Evolutionary conservation across 2,329 filamentous ascomycete genomes (phyloP).

Genomic region (Raffaelea deltoideospora): DNA sequence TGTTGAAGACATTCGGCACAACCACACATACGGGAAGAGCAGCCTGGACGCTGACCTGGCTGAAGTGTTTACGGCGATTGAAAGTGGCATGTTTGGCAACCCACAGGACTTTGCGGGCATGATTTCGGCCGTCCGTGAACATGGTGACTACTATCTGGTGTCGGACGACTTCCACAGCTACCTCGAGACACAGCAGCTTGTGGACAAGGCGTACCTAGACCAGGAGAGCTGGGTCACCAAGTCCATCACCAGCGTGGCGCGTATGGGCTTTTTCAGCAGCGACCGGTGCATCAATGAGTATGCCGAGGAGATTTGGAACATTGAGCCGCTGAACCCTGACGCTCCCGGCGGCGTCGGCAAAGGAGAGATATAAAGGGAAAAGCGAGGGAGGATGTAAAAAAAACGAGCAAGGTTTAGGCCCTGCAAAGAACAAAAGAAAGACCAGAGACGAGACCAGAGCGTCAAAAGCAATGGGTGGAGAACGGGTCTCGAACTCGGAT

Average conservation of each 20-base stretch:
- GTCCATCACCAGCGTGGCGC: slow-evolving; percentile 70
- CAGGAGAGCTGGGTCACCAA: slow-evolving; percentile 88
- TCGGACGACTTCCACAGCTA: slow-evolving; percentile 97
- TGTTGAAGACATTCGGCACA: slow-evolving; percentile 87
- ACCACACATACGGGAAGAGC: slow-evolving; percentile 72
- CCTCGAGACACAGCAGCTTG: slow-evolving; percentile 74
- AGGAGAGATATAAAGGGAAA: slow-evolving; percentile 8
- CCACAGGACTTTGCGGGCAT: slow-evolving; percentile 66
- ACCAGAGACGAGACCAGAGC: too few species aligned
- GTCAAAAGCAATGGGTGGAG: too few species aligned
- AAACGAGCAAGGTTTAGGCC: too few species aligned
- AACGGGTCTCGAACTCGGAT: too few species aligned
- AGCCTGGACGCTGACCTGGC: slow-evolving; percentile 60
- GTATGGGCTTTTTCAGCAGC: slow-evolving; percentile 96
- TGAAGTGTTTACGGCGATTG: slow-evolving; percentile 74
- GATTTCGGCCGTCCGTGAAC: slow-evolving; percentile 71
- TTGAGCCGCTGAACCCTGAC: slow-evolving; percentile 56
- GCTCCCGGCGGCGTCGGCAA: slow-evolving; percentile 9
- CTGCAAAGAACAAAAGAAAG: too few species aligned
- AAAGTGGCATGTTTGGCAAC: slow-evolving; percentile 67
- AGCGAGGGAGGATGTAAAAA: too few species aligned
- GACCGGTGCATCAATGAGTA: slow-evolving; percentile 96
- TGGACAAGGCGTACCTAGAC: slow-evolving; percentile 84
- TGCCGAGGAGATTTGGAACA: slow-evolving; percentile 92
- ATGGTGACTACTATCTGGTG: slow-evolving; percentile 95